Evolutionary conservation across 2,329 filamentous ascomycete species (phyloP).

Genomic region (Talaromyces verruculosus): DNA sequence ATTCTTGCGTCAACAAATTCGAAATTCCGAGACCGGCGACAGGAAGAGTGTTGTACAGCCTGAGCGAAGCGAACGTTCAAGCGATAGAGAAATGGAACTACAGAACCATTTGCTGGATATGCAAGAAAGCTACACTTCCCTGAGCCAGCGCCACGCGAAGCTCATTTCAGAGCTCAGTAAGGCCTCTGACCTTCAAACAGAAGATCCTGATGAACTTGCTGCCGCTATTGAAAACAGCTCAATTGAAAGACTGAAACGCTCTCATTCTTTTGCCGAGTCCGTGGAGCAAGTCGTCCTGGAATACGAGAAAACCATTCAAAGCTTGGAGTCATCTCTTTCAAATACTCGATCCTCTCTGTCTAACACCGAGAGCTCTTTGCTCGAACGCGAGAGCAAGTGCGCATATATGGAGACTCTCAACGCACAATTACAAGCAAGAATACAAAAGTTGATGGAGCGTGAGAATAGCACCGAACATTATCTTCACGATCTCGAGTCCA

Average conservation of each 20-base stretch:
- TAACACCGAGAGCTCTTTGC: slow-evolving; percentile 76
- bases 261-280: slow-evolving; percentile 91
- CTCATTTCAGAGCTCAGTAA: slow-evolving; percentile 91
- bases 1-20: slow-evolving; percentile 90
- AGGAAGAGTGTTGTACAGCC: slow-evolving; percentile 57
- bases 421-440: slow-evolving; percentile 77
- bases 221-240: slow-evolving; percentile 72
- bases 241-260: slow-evolving; percentile 85
- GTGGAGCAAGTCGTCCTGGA: slow-evolving; percentile 95
- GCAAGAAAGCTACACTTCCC: slow-evolving; percentile 89
- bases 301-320: slow-evolving; percentile 98
- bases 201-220: slow-evolving; percentile 43
- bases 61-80: slow-evolving; percentile 75
- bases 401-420: slow-evolving; percentile 93
- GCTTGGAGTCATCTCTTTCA: slow-evolving; percentile 84
- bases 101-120: slow-evolving; percentile 90
- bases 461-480: slow-evolving; percentile 91
- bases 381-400: slow-evolving; percentile 92
- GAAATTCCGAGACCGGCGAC: slow-evolving; percentile 71
- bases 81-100: slow-evolving; percentile 81
- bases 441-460: slow-evolving; percentile 91
- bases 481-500: slow-evolving; percentile 84
- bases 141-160: slow-evolving; percentile 92
- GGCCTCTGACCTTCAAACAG: slow-evolving; percentile 63
- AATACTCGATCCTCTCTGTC: slow-evolving; percentile 82